Base-by-base conservation (phyloP, 768 basidiomycete genomes). In the Leccinum rimulosum region DNA sequence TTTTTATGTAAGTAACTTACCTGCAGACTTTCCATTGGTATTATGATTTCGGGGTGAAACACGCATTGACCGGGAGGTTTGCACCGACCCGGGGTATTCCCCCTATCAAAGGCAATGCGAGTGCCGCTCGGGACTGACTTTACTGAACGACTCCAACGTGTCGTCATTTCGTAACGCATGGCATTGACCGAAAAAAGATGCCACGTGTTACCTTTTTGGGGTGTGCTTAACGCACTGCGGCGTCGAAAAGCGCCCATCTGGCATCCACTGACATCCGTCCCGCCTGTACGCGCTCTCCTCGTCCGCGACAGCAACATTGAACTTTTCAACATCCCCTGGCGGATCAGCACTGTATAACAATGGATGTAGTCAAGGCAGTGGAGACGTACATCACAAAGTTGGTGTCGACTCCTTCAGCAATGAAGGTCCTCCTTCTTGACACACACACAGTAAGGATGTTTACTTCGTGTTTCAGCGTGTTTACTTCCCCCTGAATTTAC, bases 401-500 rank as follows among this genome's bases (percentile, higher is more conserved):
- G 79, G 83, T 97, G 58, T 87, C 89, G 22, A 85, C 86, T 53
- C 93, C 93, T 54, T 79, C 83, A 4, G 84, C 92, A 5, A 98
- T 98, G 92, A 98, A 98, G 76, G 95, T 98, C 22, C 81, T 99
- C 49, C 82, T 99, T 25, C 84, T 99, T 28, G 97, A 99, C 72
- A 81, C 86, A 8, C 95, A 98, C 74, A 99, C 97, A 25, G 95
- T 97, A 67, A 54, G 86, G 69, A 33, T 19, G 22, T 51, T 17
- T n/a, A 51, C 25, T 25, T 30, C 33, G 15, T 14, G 3, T 58
- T 48, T 2, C 31, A 30, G 8, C 40, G 19, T 36, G 38, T 52
- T 62, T 4, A 63, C 31, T 11, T 51, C 43, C 54, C 35, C 15
- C 17, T 60, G 27, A 19, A 53, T 72, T 27, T 50, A 36, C n/a